phyloP scores from a whole-genome alignment of 371 early-diverging fungal species.

The Mortierella sp. region DNA sequence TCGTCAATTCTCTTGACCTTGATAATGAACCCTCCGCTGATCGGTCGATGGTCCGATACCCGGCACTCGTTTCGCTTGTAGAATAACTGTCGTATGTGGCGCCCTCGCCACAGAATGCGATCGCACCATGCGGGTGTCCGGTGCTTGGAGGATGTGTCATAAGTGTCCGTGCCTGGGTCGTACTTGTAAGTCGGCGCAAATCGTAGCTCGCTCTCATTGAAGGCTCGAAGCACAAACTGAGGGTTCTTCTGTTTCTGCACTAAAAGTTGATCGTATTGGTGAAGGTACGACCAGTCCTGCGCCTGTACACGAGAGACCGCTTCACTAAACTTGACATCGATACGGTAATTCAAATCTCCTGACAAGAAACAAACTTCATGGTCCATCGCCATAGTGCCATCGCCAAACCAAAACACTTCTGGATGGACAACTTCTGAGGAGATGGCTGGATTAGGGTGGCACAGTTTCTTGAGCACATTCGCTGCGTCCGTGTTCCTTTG shows the following conservation, averaged over 20 bases:
- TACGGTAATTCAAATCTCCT: constrained; percentile 90
- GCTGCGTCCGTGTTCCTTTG: constrained; percentile 82
- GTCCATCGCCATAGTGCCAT: constrained; percentile 76
- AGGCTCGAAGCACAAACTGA: constrained; percentile 67
- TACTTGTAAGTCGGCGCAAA: constrained; percentile 93
- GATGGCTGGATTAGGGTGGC: constrained; percentile 39
- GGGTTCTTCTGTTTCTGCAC: constrained; percentile 64
- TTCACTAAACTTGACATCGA: constrained; percentile 71
- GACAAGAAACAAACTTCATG: constrained; percentile 80
- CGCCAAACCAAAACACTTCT: constrained; percentile 62
- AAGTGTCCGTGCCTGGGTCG: constrained; percentile 71
- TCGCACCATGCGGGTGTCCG: constrained; percentile 90
- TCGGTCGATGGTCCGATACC: constrained; percentile 87
- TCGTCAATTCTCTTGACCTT: constrained; percentile 66
- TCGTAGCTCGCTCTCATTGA: constrained; percentile 69
- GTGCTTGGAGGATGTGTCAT: constrained; percentile 84
- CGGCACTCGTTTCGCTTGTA: constrained; percentile 69
- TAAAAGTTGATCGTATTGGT: constrained; percentile 73
- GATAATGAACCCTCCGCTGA: constrained; percentile 70
- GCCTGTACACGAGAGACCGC: constrained; percentile 62
- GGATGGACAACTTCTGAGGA: constrained; percentile 34
- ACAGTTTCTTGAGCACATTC: constrained; percentile 71
- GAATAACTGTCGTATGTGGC: constrained; percentile 52
- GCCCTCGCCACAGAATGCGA: constrained; percentile 70
- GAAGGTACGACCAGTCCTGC: constrained; percentile 52